A percentile compares a stretch with the other conserved stretches of the same genome.
These are phyloP conservation scores for Aspergillus sp. DNA, from an alignment of 2,329 filamentous ascomycete species.

Conservation along the genomic window DNA sequence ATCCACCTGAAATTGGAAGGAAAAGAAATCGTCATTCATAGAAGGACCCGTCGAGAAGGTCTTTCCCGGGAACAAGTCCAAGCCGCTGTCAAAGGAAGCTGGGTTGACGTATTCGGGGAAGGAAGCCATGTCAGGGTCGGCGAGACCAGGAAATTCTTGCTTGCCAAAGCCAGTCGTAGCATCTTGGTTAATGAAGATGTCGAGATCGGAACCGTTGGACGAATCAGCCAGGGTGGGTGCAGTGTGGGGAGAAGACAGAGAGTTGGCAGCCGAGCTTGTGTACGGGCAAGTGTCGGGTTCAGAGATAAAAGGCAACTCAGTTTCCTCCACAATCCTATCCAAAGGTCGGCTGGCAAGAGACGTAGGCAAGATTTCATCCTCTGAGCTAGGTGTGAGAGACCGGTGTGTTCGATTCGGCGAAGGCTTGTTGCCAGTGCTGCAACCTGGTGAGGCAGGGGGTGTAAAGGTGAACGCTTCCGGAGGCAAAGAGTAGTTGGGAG, in stretches of 20 bases:
- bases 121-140: conserved; percentile 22
- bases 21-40: conserved; percentile 31
- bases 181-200: conserved; percentile 37
- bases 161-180: conserved; percentile 21
- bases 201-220: conserved; percentile 32
- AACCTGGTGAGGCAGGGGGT: conserved; percentile 43
- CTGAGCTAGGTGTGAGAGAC: conserved; percentile 34
- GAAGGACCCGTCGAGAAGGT: conserved; percentile 17
- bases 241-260: conserved; percentile 33
- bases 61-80: conserved; percentile 30
- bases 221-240: conserved; percentile 31
- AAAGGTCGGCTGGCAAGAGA: conserved; percentile 27
- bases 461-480: conserved; percentile 43
- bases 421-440: conserved; percentile 32
- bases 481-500: conserved; percentile 29
- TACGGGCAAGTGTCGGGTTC: conserved; percentile 25
- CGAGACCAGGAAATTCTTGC: conserved; percentile 26
- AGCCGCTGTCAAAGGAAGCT: conserved; percentile 28
- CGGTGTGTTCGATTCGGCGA: conserved; percentile 30
- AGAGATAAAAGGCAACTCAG: conserved; percentile 21
- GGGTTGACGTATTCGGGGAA: conserved; percentile 31
- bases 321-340: conserved; percentile 26
- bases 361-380: conserved; percentile 32
- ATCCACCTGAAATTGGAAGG: conserved; percentile 34
- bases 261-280: conserved; percentile 24